These are phyloP conservation scores for Pichia pseudocactophila DNA, from an alignment of 805 yeast genomes.

Conservation along the genomic window DNA sequence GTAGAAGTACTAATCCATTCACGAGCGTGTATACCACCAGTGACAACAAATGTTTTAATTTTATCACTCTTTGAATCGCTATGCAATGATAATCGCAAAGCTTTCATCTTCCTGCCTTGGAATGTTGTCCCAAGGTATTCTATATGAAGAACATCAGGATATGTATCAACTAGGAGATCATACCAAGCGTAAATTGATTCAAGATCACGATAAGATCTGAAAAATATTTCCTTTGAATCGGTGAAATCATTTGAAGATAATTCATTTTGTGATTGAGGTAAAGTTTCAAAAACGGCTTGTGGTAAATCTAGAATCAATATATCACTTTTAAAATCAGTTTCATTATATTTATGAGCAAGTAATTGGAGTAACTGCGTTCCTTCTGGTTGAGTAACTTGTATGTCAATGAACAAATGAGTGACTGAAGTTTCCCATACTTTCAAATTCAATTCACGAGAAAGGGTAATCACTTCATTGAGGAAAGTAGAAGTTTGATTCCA, in stretches of 20 bases:
- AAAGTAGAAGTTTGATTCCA: constrained; percentile 14
- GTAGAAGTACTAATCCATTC: constrained; percentile 82
- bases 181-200: constrained; percentile 68
- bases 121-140: constrained; percentile 67
- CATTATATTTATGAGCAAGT: constrained; percentile 3
- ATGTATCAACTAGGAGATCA: constrained; percentile 48
- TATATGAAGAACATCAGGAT: constrained; percentile 52
- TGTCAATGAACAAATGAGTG: constrained; percentile 38
- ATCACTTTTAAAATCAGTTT: constrained; percentile 23
- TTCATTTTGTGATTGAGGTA: constrained; percentile 26
- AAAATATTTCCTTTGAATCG: constrained; percentile 44
- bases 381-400: constrained; percentile 24
- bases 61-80: constrained; percentile 25
- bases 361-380: constrained; percentile 18
- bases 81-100: constrained; percentile 52
- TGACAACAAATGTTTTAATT: constrained; percentile 58
- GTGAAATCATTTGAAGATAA: neutral
- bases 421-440: constrained; percentile 44
- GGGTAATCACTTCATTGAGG: constrained; percentile 12
- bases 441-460: constrained; percentile 15
- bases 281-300: constrained; percentile 47
- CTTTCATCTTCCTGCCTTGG: constrained; percentile 65
- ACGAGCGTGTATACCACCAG: constrained; percentile 84
- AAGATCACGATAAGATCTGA: constrained; percentile 59
- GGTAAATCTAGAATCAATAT: constrained; percentile 49